A percentile compares a stretch with the other conserved stretches of the same genome.
phyloP scores from a whole-genome alignment of 75 land plant genomes.

The Pseudotsuga menziesii region DNA sequence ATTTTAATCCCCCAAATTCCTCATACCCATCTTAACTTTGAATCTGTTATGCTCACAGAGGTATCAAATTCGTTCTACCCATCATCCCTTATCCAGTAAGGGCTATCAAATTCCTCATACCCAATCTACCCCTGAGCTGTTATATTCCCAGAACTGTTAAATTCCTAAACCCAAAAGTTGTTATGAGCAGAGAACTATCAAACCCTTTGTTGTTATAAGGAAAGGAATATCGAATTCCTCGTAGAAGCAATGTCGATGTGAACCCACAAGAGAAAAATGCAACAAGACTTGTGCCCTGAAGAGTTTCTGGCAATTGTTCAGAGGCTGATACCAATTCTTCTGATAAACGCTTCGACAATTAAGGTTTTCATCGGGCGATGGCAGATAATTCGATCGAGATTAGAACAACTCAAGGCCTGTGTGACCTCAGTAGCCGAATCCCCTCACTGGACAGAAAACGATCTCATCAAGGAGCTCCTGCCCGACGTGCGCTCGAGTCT shows the following conservation, averaged over 20 bases:
- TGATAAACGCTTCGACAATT: conserved; percentile 31
- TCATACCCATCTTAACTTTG: too few species aligned
- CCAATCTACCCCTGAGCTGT: too few species aligned
- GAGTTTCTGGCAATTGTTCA: not conserved
- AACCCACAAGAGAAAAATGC: not conserved
- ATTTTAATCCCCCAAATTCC: too few species aligned
- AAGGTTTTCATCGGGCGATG: conserved; percentile 54
- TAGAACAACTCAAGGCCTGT: conserved; percentile 38
- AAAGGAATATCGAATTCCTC: not conserved
- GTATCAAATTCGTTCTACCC: too few species aligned
- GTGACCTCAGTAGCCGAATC: conserved; percentile 25
- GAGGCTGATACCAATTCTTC: conserved; percentile 19
- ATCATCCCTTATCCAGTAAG: too few species aligned
- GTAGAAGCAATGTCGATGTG: not conserved
- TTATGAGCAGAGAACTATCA: too few species aligned
- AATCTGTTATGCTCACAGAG: too few species aligned
- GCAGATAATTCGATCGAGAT: conserved; percentile 51
- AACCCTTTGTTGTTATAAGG: too few species aligned
- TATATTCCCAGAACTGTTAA: too few species aligned
- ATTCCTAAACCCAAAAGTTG: too few species aligned
- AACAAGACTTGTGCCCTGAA: not conserved
- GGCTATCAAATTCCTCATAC: too few species aligned
- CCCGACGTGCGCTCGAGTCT: conserved; percentile 35
- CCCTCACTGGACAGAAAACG: conserved; percentile 31
- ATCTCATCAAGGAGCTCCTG: conserved; percentile 45